These are phyloP conservation scores for Phytophthora tubulina DNA, from an alignment of 352 stramenopile genomes.

Conservation along the genomic window DNA sequence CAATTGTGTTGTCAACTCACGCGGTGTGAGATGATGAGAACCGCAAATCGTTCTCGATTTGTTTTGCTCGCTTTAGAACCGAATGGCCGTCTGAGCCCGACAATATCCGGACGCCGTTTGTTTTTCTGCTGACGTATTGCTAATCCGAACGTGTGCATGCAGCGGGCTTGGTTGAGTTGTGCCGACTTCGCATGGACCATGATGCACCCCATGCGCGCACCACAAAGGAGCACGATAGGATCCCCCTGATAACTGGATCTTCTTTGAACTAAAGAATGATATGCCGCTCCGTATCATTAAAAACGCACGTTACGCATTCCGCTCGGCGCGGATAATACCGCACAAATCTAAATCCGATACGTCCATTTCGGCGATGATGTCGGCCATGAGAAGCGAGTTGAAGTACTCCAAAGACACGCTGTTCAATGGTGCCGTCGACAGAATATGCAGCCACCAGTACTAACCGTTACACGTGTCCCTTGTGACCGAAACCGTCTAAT, in stretches of 20 bases:
- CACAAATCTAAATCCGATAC: not conserved
- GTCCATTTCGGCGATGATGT: not conserved
- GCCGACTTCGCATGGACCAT: not conserved
- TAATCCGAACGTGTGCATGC: not conserved
- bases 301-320: not conserved
- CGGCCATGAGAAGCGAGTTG: not conserved
- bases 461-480: not conserved
- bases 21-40: not conserved
- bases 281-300: not conserved
- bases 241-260: not conserved
- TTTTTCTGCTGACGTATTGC: not conserved
- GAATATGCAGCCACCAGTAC: not conserved
- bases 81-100: not conserved
- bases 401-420: not conserved
- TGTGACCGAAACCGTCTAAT: not conserved
- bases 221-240: not conserved
- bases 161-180: not conserved
- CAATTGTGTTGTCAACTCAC: not conserved
- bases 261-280: not conserved
- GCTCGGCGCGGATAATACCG: not conserved
- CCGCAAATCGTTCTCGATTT: not conserved
- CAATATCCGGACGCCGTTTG: not conserved
- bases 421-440: not conserved
- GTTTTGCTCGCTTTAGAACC: not conserved
- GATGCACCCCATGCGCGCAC: not conserved